A percentile compares a stretch with the other conserved stretches of the same genome.
These are phyloP conservation scores for Allomyces macrogynus DNA, from an alignment of 192 early-diverging fungal genomes.

Conservation along the genomic window DNA sequence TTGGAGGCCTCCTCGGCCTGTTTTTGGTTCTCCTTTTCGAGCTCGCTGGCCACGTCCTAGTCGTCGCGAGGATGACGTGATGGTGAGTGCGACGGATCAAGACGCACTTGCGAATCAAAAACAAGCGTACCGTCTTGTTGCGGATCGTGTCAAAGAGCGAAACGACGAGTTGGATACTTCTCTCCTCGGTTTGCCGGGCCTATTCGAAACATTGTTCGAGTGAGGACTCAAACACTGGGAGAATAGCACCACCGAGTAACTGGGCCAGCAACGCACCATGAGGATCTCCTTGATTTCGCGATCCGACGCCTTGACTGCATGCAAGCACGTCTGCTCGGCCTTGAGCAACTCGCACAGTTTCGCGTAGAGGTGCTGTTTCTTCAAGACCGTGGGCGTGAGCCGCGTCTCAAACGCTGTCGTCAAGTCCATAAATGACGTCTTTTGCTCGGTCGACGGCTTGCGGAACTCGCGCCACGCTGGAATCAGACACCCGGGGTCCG, in stretches of 20 bases:
- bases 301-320: slow-evolving; percentile 24
- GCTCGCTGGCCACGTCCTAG: slow-evolving; percentile 3
- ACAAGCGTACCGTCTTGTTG: slow-evolving; percentile 19
- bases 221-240: too few species aligned
- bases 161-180: slow-evolving; percentile 20
- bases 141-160: slow-evolving; percentile 35
- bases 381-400: slow-evolving; percentile 25
- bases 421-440: slow-evolving; percentile 19
- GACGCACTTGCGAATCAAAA: neutral
- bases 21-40: slow-evolving; percentile 23
- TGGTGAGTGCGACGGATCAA: too few species aligned
- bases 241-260: too few species aligned
- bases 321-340: slow-evolving; percentile 20
- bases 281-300: slow-evolving; percentile 28
- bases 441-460: slow-evolving; percentile 31
- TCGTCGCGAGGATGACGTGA: slow-evolving; percentile 7
- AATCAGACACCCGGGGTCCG: slow-evolving; percentile 24
- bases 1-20: slow-evolving; percentile 31
- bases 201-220: neutral
- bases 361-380: slow-evolving; percentile 30
- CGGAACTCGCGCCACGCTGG: slow-evolving; percentile 27
- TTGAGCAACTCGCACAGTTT: slow-evolving; percentile 21
- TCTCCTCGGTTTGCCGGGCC: slow-evolving; percentile 21
- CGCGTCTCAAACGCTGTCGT: slow-evolving; percentile 12
- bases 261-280: too few species aligned